These are phyloP conservation scores for Gaertneriomyces semiglobifer DNA, from an alignment of 192 early-diverging fungal genomes.

Conservation along the genomic window DNA sequence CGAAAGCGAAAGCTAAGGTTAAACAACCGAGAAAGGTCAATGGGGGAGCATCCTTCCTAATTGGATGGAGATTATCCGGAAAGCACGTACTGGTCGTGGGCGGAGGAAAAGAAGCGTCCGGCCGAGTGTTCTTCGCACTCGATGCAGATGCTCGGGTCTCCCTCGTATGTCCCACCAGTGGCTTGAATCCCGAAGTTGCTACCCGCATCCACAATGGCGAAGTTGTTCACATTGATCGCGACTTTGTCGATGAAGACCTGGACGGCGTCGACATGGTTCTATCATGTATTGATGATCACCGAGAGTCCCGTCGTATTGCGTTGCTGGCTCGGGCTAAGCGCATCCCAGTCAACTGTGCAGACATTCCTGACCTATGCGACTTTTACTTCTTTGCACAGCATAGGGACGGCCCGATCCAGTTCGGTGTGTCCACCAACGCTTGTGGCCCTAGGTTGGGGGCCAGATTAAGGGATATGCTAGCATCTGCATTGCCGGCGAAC, in stretches of 20 bases:
- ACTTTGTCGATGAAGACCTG: conserved; percentile 51
- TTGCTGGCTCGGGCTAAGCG: conserved; percentile 54
- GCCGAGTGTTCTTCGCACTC: conserved; percentile 74
- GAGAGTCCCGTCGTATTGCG: conserved; percentile 59
- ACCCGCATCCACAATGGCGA: conserved; percentile 56
- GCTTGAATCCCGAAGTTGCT: conserved; percentile 63
- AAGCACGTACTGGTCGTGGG: conserved; percentile 88
- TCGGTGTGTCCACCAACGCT: conserved; percentile 85
- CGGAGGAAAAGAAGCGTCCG: conserved; percentile 78
- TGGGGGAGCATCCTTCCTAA: conserved; percentile 49
- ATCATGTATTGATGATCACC: conserved; percentile 62
- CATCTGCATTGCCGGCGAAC: conserved; percentile 26
- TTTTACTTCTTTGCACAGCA: conserved; percentile 91
- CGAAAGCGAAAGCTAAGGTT: too few species aligned
- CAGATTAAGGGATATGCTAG: conserved; percentile 68
- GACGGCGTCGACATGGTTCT: conserved; percentile 40
- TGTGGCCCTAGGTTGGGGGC: conserved; percentile 86
- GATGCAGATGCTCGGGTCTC: conserved; percentile 78
- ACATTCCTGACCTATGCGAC: conserved; percentile 85
- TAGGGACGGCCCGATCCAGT: conserved; percentile 39
- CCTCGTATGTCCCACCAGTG: conserved; percentile 61
- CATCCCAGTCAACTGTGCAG: conserved; percentile 92
- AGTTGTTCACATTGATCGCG: conserved; percentile 45
- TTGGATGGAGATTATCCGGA: conserved; percentile 73
- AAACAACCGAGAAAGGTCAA: conserved; percentile 14